A percentile compares a stretch with the other conserved stretches of the same genome.
These are phyloP conservation scores for Gremmenia infestans DNA, from an alignment of 2,329 filamentous ascomycete genomes.

Conservation along the genomic window DNA sequence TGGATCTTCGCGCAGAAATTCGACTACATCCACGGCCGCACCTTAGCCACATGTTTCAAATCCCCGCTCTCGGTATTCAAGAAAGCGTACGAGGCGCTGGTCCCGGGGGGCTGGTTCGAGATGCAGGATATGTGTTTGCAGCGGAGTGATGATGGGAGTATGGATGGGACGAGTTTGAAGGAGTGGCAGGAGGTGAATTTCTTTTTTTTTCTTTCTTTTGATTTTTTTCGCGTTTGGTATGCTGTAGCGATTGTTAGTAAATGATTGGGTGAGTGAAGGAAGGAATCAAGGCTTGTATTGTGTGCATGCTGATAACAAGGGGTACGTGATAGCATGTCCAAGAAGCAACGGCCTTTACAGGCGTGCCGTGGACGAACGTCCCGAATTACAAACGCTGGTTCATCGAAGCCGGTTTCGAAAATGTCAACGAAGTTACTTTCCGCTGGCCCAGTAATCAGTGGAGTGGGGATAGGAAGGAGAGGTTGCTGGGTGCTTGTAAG, in stretches of 20 bases:
- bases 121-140: not conserved
- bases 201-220: not conserved
- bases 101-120: not conserved
- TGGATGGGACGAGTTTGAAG: not conserved
- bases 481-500: slow-evolving; percentile 39
- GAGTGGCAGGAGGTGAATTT: not conserved
- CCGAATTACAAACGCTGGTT: slow-evolving; percentile 32
- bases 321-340: not conserved
- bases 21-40: slow-evolving; percentile 46
- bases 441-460: slow-evolving; percentile 48
- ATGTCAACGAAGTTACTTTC: slow-evolving; percentile 42
- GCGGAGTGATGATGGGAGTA: not conserved
- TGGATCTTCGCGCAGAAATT: slow-evolving; percentile 44
- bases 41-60: slow-evolving; percentile 31
- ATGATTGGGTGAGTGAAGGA: too few species aligned
- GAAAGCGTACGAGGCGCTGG: not conserved
- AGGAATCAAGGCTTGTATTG: too few species aligned
- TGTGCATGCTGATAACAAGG: too few species aligned
- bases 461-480: slow-evolving; percentile 45
- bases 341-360: not conserved
- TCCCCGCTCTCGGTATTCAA: slow-evolving; percentile 36
- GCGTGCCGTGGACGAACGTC: slow-evolving; percentile 19
- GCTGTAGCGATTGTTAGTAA: too few species aligned
- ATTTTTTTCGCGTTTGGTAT: too few species aligned
- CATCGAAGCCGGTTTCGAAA: slow-evolving; percentile 45